Base-by-base conservation (phyloP, 805 yeast genomes). In the Nakazawaea ishiwadae region DNA sequence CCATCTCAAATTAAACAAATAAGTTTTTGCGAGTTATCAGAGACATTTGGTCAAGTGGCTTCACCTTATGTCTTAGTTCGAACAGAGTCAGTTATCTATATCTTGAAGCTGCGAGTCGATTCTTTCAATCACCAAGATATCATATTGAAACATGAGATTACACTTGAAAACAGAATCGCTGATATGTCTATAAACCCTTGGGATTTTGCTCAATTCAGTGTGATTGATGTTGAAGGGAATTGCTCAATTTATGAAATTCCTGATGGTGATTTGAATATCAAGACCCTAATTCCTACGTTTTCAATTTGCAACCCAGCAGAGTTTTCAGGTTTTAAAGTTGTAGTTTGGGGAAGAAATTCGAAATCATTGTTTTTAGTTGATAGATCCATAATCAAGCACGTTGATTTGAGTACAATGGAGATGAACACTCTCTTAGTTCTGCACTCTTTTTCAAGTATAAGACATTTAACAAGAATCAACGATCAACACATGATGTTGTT, bases 171-270 rank as follows among this genome's bases (percentile, higher is more conserved):
- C 14, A 54, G 54, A 6, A 59, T 68, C 39, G 68, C 77, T 1
- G 77, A 77, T 54, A 58, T 69, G 9, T 48, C 65, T 2, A 69
- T 70, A 39, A 66, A 67, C 43, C 77, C 79, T 0, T 63, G 59
- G 58, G 64, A 70, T 34, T 45, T 51, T 20, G 46, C 51, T 8
- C 55, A 55, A 34, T 56, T 78, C 46, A 70, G 68, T 0, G 51
- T 71, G 1, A 54, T 78, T 6, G 87, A 81, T 51, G 50, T 63
- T 1, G 62, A 65, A 28, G 87, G 87, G 0, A 69, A 73, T 40
- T 75, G 80, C 67, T 64, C 62, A 2, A 32, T 71, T 1, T 8
- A 23, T 7, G 7, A 7, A 23, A 7, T 23, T 23, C 7, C 26
- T 23, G 26, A 10, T 23, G 26, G 26, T 23, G 26, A 10, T 8